Evolutionary conservation across 1,139 yeast genomes (phyloP), one percentile per base, ranked within the genome.

Genomic region (Suhomyces coccinellae): DNA sequence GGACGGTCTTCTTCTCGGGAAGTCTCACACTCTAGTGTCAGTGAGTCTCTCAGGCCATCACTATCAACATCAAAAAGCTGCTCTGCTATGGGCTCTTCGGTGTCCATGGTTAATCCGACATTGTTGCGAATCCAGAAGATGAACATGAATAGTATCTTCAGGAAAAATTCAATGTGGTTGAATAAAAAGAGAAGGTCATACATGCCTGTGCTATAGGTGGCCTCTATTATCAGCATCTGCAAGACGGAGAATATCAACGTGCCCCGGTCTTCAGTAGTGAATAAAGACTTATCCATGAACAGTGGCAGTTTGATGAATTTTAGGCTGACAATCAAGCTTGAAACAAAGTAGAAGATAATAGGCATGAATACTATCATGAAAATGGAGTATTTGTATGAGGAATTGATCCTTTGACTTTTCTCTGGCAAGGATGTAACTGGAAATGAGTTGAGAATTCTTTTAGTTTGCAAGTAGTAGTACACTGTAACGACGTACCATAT

Each of bases 91-190:
- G 52, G 50, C 13, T 49, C 55, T 44, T 36, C 53, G 9, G 55
- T 56, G 37, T 65, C 66, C 35, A 65, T 50, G 16, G 66, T 52
- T 43, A 69, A 52, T 5, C 73, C 75, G 47, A 62, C 59, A 49
- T 69, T 68, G 37, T 62, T 64, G 45, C 58, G 64, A 32, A 68
- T 61, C 75, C 75, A 70, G 41, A 69, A 58, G 39, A 55, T 59
- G 47, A 62, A 70, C 13, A 70, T 42, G 7, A 55, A 52, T 3
- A 56, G 44, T 16, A 69, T 51, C 26, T 56, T 48, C 5, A 55
- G 26, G 42, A 60, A 58, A 36, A 55, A 49, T 30, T 50, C 48
- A 12, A 56, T n/a, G 43, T 49, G 51, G 5, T 41, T 33, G 22
- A 52, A 43, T 60, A 65, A 55, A n/a, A 49, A 38, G 14, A 43